Conservation (phyloP, 1,284 basidiomycete species). For the Amylostereum areolatum region DNA sequence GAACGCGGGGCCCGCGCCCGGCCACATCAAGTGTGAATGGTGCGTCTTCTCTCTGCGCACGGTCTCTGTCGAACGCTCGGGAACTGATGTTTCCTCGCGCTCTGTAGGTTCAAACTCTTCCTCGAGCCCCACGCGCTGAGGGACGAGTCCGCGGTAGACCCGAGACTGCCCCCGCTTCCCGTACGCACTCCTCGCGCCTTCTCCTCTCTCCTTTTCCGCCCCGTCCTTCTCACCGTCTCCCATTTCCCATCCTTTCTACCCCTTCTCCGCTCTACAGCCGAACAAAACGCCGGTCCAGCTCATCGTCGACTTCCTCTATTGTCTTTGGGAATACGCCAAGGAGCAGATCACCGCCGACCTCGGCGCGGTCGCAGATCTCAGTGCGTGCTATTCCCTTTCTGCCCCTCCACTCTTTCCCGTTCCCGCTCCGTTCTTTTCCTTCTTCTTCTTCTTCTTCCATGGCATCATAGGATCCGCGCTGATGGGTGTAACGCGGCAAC, state of each 20-base stretch:
- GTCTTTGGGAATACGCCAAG: constrained; percentile 79
- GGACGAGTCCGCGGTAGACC: constrained; percentile 60
- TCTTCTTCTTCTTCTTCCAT: no score
- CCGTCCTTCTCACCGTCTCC: no score
- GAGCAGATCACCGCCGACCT: constrained; percentile 79
- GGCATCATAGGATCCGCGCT: no score
- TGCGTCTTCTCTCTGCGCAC: constrained; percentile 12
- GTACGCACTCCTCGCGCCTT: no score
- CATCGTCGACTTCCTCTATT: constrained; percentile 73
- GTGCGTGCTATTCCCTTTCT: constrained; percentile 33
- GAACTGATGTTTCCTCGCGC: no score
- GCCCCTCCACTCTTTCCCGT: constrained; percentile 6
- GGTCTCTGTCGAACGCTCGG: background rate
- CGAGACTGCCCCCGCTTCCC: constrained; percentile 72
- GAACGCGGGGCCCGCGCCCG: constrained; percentile 61
- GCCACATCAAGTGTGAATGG: constrained; percentile 70
- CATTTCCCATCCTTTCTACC: no score
- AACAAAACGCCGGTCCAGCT: constrained; percentile 70
- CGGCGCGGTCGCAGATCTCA: constrained; percentile 73
- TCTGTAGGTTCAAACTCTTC: constrained; percentile 67
- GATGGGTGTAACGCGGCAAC: no score
- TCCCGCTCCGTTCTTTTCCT: no score
- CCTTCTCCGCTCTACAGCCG: no score
- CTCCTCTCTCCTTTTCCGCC: no score
- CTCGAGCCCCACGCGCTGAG: constrained; percentile 72